A percentile compares a stretch with the other conserved stretches of the same genome.
These are phyloP conservation scores for Dictyostelium firmibasis DNA, from an alignment of 78 protist species.

Conservation along the genomic window DNA sequence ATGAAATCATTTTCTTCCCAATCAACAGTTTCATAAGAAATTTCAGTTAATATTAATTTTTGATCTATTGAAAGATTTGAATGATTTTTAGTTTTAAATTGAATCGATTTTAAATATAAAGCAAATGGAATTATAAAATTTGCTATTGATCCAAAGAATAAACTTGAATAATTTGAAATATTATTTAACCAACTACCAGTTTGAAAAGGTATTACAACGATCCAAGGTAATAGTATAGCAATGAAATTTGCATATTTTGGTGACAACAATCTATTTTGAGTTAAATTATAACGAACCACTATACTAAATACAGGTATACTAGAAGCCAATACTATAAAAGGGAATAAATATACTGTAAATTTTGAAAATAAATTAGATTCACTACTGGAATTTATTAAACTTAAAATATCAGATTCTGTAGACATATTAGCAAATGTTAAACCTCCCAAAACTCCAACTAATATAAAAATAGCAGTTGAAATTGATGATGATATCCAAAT, in stretches of 20 bases:
- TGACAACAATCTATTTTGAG: slow-evolving; percentile 20
- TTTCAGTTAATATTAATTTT: neutral
- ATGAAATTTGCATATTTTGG: slow-evolving; percentile 16
- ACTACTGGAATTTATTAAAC: slow-evolving; percentile 11
- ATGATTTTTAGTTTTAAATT: slow-evolving; percentile 9
- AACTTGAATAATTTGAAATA: slow-evolving; percentile 21
- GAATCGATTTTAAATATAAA: slow-evolving; percentile 11
- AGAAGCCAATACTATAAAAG: slow-evolving; percentile 36
- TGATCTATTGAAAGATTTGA: neutral
- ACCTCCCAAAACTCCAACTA: slow-evolving; percentile 40
- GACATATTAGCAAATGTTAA: slow-evolving; percentile 49
- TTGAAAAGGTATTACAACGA: slow-evolving; percentile 49
- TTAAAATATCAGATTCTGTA: slow-evolving; percentile 22
- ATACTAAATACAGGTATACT: slow-evolving; percentile 75
- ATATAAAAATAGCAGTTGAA: slow-evolving; percentile 22
- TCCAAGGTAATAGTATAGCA: slow-evolving; percentile 51
- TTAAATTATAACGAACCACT: slow-evolving; percentile 64
- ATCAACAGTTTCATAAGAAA: slow-evolving; percentile 11
- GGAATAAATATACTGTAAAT: slow-evolving; percentile 73
- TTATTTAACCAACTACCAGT: slow-evolving; percentile 57
- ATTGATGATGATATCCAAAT: slow-evolving; percentile 14
- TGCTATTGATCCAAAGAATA: slow-evolving; percentile 38
- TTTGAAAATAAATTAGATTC: slow-evolving; percentile 25
- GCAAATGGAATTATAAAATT: slow-evolving; percentile 58
- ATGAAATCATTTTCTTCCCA: slow-evolving; percentile 32